Evolutionary conservation across 148 eudicot genomes (phyloP).

Genomic region (Diospyros lotus): DNA sequence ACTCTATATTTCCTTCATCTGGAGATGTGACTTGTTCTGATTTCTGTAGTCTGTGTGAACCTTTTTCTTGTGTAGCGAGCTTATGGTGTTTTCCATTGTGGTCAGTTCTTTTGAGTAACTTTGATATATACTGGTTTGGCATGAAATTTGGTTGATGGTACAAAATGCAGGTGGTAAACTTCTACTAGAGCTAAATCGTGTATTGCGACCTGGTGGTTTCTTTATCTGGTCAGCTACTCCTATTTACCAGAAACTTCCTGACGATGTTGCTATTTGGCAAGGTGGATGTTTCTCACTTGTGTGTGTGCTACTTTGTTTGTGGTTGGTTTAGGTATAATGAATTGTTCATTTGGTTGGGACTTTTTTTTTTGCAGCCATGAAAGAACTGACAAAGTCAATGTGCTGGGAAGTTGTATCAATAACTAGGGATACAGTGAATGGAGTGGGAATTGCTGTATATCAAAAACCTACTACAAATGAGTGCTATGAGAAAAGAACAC

Average conservation of each 20-base stretch:
- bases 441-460: constrained; percentile 70
- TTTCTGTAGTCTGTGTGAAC: background rate
- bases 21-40: background rate
- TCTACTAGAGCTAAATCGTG: constrained; percentile 47
- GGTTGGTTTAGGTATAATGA: background rate
- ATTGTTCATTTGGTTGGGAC: constrained; percentile 4
- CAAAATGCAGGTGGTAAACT: constrained; percentile 40
- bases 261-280: constrained; percentile 47
- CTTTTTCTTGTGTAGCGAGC: background rate
- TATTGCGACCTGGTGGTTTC: constrained; percentile 50
- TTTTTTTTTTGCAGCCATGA: constrained; percentile 59
- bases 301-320: background rate
- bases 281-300: constrained; percentile 21
- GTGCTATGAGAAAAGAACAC: constrained; percentile 67
- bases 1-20: background rate
- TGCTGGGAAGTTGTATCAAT: constrained; percentile 80
- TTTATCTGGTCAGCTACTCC: constrained; percentile 59
- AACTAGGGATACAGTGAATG: constrained; percentile 64
- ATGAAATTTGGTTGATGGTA: background rate
- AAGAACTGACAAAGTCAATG: constrained; percentile 60
- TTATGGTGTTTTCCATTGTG: background rate
- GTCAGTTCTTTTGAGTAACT: background rate
- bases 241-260: constrained; percentile 31
- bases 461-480: constrained; percentile 68
- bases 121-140: background rate